A percentile compares a stretch with the other conserved stretches of the same genome.
Evolutionary conservation across 768 basidiomycete genomes (phyloP).

Genomic region (Mycena pura): DNA sequence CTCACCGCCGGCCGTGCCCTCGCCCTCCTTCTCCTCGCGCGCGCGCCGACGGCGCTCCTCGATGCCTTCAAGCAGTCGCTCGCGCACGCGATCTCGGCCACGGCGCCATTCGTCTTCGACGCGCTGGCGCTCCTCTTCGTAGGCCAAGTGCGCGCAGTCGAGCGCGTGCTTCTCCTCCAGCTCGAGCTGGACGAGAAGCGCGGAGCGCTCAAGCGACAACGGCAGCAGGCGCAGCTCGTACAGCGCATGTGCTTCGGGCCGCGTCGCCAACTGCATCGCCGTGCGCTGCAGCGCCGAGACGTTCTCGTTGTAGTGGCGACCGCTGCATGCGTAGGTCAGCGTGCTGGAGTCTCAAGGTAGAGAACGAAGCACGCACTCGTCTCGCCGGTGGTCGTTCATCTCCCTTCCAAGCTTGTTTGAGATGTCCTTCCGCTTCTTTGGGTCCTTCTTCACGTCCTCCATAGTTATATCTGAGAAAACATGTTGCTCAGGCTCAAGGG

Average conservation of each 20-base stretch:
- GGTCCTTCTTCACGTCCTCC: conserved; percentile 61
- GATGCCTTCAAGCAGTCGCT: conserved; percentile 82
- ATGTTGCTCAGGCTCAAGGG: neutral
- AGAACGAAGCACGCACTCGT: conserved; percentile 61
- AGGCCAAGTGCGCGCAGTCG: conserved; percentile 71
- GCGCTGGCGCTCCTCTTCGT: conserved; percentile 77
- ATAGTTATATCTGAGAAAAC: conserved; percentile 14
- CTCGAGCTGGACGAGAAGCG: conserved; percentile 68
- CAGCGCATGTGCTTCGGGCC: conserved; percentile 67
- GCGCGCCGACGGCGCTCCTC: conserved; percentile 82
- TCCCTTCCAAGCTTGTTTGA: conserved; percentile 77
- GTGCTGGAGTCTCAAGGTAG: neutral
- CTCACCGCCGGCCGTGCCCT: conserved; percentile 76
- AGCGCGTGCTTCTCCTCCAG: conserved; percentile 73
- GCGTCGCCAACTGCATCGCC: conserved; percentile 67
- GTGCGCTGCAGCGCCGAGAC: conserved; percentile 65
- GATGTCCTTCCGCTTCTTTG: conserved; percentile 69
- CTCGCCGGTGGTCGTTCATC: conserved; percentile 73
- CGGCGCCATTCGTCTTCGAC: conserved; percentile 86
- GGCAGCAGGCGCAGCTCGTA: conserved; percentile 80
- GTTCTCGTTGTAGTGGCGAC: conserved; percentile 66
- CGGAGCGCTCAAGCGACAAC: conserved; percentile 76
- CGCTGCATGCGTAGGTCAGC: conserved; percentile 42
- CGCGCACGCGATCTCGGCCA: conserved; percentile 76
- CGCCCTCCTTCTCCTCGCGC: conserved; percentile 88